Conservation (phyloP, 306 rosid genomes). For the Quercus engelmannii region DNA sequence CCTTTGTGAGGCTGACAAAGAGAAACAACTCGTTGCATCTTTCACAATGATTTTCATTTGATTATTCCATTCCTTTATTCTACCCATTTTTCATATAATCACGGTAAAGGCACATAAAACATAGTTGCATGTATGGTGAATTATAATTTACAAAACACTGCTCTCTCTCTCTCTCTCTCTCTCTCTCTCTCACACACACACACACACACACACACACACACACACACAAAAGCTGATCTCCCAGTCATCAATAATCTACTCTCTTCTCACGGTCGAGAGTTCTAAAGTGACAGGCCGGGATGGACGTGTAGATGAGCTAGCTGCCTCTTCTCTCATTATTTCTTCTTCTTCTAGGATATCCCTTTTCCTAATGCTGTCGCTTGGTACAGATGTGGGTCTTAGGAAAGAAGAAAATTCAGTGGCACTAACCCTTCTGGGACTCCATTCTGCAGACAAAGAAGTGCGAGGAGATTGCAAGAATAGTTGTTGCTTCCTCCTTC, state of each 20-base stretch:
- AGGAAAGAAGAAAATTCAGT: conserved; percentile 3
- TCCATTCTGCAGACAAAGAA: conserved; percentile 28
- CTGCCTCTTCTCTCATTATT: neutral
- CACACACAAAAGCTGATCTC: no score
- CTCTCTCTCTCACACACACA: no score
- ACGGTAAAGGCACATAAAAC: no score
- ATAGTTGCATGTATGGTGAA: no score
- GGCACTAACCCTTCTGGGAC: conserved; percentile 19
- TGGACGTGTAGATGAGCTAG: neutral
- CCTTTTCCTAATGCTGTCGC: conserved; percentile 6
- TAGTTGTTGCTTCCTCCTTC: conserved; percentile 19
- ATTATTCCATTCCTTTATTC: no score
- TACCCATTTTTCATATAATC: neutral
- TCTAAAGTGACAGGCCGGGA: neutral
- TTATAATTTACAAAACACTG: no score
- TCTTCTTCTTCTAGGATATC: neutral
- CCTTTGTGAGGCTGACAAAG: no score
- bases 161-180: no score
- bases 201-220: no score
- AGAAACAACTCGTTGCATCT: no score
- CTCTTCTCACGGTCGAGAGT: neutral
- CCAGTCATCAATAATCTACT: neutral
- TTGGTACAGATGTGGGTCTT: neutral
- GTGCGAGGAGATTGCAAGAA: conserved; percentile 3
- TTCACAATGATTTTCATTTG: no score